A percentile compares a stretch with the other conserved stretches of the same genome.
Evolutionary conservation across 306 rosid species (phyloP).

Genomic region (Pyrus communis): DNA sequence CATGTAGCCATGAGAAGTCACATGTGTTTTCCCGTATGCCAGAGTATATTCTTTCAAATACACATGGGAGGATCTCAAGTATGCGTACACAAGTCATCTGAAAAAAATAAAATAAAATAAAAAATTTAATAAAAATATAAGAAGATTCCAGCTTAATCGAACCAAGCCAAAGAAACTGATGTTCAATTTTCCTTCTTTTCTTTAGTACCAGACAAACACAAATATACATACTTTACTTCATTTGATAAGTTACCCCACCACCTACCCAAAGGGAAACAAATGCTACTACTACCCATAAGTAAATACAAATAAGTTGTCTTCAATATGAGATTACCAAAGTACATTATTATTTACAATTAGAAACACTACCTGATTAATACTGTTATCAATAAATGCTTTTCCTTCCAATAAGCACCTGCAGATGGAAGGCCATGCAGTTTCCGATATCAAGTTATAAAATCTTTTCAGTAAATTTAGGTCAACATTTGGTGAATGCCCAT

Average conservation of each 20-base stretch:
- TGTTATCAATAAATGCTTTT: constrained; percentile 56
- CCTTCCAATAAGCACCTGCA: constrained; percentile 70
- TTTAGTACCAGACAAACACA: no score
- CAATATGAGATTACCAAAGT: neutral
- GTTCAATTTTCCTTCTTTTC: no score
- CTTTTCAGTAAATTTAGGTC: constrained; percentile 39
- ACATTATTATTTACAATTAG: neutral
- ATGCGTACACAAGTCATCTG: constrained; percentile 97
- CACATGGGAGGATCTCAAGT: constrained; percentile 82
- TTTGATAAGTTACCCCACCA: neutral
- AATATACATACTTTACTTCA: no score
- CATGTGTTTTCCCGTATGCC: constrained; percentile 22
- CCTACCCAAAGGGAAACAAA: neutral
- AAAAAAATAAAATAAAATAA: constrained; percentile 26
- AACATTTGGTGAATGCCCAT: constrained; percentile 25
- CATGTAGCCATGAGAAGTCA: constrained; percentile 69
- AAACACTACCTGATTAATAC: constrained; percentile 66
- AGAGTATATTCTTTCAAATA: constrained; percentile 44
- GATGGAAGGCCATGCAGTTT: constrained; percentile 77
- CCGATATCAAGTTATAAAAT: constrained; percentile 44
- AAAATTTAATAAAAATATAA: neutral
- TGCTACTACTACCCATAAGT: neutral
- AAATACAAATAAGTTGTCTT: neutral
- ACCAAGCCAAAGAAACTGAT: neutral
- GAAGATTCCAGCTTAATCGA: constrained; percentile 25